phyloP scores from a whole-genome alignment of 2,329 filamentous ascomycete genomes.

The Penicillium sp. region DNA sequence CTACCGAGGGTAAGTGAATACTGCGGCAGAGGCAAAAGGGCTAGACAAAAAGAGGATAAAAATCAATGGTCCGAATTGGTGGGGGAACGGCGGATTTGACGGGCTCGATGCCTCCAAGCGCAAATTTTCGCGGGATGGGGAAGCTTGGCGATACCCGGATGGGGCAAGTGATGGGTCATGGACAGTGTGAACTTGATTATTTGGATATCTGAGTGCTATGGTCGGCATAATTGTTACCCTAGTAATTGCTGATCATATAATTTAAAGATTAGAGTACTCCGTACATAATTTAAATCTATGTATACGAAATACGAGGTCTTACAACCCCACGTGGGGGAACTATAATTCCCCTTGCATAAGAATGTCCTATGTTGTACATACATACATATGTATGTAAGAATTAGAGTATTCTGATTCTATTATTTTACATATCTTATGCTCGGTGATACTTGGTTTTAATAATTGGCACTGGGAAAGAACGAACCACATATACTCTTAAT shows the following conservation, averaged over 20 bases:
- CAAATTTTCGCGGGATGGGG: slow-evolving; percentile 21
- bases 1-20: not conserved
- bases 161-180: slow-evolving; percentile 5
- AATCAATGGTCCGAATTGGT: slow-evolving; percentile 9
- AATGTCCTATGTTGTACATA: no score
- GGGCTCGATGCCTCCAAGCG: slow-evolving; percentile 9
- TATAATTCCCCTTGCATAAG: not conserved
- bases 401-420: not conserved
- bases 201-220: not conserved
- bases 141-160: slow-evolving; percentile 19
- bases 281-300: not conserved
- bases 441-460: no score
- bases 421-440: not conserved
- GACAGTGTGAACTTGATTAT: not conserved
- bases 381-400: no score
- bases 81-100: slow-evolving; percentile 10
- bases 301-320: not conserved
- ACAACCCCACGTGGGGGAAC: not conserved
- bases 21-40: not conserved
- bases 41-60: slow-evolving; percentile 14
- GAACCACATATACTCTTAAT: not conserved
- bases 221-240: not conserved
- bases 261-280: no score
- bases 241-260: not conserved
- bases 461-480: no score